These are phyloP conservation scores for Chlorella sp. DNA, from an alignment of 139 green algal species.

Conservation along the genomic window DNA sequence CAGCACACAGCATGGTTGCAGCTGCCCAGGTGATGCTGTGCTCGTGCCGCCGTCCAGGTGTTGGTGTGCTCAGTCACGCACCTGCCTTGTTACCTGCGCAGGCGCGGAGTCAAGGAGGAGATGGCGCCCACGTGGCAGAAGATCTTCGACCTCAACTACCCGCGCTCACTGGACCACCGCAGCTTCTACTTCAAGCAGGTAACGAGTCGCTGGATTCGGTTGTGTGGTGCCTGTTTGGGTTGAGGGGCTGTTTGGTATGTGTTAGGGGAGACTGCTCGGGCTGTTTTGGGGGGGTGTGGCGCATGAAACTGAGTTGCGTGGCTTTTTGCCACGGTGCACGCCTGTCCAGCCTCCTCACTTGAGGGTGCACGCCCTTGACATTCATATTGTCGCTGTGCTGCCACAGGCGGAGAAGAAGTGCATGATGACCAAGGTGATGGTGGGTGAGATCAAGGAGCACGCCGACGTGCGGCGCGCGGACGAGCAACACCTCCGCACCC, in stretches of 20 bases:
- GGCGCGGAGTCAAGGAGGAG: constrained; percentile 52
- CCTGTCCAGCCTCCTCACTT: not conserved
- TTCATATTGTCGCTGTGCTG: not conserved
- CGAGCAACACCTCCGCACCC: constrained; percentile 29
- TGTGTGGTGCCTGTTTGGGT: no score
- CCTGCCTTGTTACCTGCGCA: constrained; percentile 6
- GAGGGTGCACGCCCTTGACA: not conserved
- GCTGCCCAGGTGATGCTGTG: no score
- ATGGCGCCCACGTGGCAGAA: constrained; percentile 81
- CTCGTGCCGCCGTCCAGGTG: not conserved
- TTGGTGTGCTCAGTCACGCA: not conserved
- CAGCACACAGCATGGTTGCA: no score
- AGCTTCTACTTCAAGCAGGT: constrained; percentile 99
- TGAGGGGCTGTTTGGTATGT: no score
- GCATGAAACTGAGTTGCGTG: no score
- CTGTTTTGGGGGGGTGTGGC: no score
- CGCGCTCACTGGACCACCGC: constrained; percentile 96
- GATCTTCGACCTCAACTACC: constrained; percentile 95
- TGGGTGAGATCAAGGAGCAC: constrained; percentile 86
- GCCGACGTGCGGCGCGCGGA: constrained; percentile 61
- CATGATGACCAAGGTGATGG: constrained; percentile 81
- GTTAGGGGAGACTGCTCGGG: no score
- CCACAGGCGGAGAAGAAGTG: constrained; percentile 82
- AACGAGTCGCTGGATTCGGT: no score
- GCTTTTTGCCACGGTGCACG: not conserved